A percentile compares a stretch with the other conserved stretches of the same genome.
phyloP scores from a whole-genome alignment of 2,329 filamentous ascomycete genomes.

The Xylariaceae sp. region DNA sequence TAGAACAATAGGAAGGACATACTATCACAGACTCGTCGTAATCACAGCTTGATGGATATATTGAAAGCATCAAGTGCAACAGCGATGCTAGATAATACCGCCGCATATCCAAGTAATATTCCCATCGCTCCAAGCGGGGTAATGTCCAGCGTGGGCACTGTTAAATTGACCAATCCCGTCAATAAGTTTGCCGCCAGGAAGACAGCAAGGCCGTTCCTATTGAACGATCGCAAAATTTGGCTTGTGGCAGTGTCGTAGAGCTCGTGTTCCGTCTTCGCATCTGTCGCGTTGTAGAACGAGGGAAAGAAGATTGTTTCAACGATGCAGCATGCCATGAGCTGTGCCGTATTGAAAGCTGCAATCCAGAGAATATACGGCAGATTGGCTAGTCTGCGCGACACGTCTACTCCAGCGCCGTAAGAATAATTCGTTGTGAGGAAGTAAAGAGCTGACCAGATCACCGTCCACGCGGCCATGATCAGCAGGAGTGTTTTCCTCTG shows the following conservation, averaged over 20 bases:
- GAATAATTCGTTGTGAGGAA: constrained; percentile 61
- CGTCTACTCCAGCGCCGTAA: constrained; percentile 68
- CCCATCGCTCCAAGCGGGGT: constrained; percentile 62
- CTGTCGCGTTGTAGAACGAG: constrained; percentile 55
- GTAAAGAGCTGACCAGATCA: constrained; percentile 68
- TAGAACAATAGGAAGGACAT: too few species aligned
- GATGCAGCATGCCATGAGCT: constrained; percentile 72
- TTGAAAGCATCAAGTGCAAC: constrained; percentile 60
- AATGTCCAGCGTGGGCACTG: constrained; percentile 74
- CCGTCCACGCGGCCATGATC: constrained; percentile 60
- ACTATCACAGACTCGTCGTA: not conserved
- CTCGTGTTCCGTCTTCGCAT: constrained; percentile 55
- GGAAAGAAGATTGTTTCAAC: constrained; percentile 80
- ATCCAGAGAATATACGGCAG: constrained; percentile 93
- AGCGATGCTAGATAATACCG: constrained; percentile 62
- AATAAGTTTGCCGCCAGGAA: constrained; percentile 87
- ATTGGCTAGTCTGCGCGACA: constrained; percentile 88
- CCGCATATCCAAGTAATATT: constrained; percentile 71
- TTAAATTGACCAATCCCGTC: constrained; percentile 86
- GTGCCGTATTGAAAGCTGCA: constrained; percentile 81
- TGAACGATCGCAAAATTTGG: constrained; percentile 75
- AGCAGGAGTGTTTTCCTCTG: constrained; percentile 57
- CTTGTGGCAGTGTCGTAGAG: constrained; percentile 70
- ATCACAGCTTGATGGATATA: constrained; percentile 62
- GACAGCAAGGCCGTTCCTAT: constrained; percentile 79